A percentile compares a stretch with the other conserved stretches of the same genome.
Conservation (phyloP, 2,329 filamentous ascomycete species). For the Aspergillus fischeri region DNA sequence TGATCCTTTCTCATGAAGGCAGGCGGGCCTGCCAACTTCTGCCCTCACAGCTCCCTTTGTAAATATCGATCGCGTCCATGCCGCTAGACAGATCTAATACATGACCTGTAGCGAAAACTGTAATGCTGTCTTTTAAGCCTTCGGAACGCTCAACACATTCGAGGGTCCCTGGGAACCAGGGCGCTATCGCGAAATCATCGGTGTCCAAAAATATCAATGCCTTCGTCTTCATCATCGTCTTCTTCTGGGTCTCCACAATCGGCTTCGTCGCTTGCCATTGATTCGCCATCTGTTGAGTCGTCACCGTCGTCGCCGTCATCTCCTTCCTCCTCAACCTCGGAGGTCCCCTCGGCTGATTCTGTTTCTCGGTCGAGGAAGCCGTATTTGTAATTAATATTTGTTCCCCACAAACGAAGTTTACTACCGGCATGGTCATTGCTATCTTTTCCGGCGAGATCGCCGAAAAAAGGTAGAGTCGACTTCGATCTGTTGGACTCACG, state of each 20-base stretch:
- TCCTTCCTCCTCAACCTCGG: constrained; percentile 5
- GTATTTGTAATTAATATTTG: constrained; percentile 41
- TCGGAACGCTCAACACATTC: constrained; percentile 1
- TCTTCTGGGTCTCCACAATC: constrained; percentile 32
- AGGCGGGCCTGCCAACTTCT: constrained; percentile 12
- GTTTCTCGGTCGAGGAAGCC: constrained; percentile 30
- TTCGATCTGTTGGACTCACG: constrained; percentile 27
- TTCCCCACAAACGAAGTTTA: constrained; percentile 57
- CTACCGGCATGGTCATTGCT: constrained; percentile 50
- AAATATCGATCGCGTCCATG: background rate
- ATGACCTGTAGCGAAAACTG: background rate
- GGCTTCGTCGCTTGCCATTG: constrained; percentile 9
- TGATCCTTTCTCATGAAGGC: background rate
- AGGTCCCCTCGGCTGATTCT: constrained; percentile 19
- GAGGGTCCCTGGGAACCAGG: background rate
- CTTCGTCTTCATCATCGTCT: constrained; percentile 45
- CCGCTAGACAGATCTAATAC: background rate
- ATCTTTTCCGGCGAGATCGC: constrained; percentile 15
- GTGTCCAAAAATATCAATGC: constrained; percentile 52
- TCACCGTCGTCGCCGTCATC: constrained; percentile 18
- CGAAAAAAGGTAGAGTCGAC: constrained; percentile 25
- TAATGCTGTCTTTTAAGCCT: background rate
- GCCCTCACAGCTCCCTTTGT: background rate
- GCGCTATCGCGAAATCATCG: constrained; percentile 30
- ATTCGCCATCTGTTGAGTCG: constrained; percentile 18